Conservation (phyloP, 73 alveolate genomes). For the Paramecium pentaurelia region DNA sequence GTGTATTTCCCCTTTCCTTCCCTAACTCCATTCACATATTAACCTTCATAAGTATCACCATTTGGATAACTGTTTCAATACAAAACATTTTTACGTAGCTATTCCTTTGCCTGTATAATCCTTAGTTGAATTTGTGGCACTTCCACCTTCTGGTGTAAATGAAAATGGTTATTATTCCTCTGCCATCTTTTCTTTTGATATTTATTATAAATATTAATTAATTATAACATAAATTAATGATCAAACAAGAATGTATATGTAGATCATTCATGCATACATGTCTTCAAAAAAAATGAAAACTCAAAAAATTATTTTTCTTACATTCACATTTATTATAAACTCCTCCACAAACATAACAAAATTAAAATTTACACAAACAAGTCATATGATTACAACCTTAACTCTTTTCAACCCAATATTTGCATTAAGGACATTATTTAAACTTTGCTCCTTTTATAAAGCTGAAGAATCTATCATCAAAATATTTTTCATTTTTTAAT, state of each 20-base stretch:
- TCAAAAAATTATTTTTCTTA: too few relatives aligned
- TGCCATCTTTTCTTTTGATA: background rate
- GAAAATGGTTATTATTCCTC: constrained; percentile 42
- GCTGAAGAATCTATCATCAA: constrained; percentile 38
- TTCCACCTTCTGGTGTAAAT: constrained; percentile 61
- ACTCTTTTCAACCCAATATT: constrained; percentile 64
- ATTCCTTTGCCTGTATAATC: constrained; percentile 82
- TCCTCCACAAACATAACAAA: constrained; percentile 75
- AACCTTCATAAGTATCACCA: constrained; percentile 88
- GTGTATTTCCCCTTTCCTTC: constrained; percentile 67
- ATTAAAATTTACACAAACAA: constrained; percentile 68
- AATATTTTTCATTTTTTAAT: background rate
- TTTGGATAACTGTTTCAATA: constrained; percentile 66
- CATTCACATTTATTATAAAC: constrained; percentile 57
- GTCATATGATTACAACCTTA: constrained; percentile 69
- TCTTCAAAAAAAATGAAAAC: background rate
- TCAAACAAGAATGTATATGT: too few relatives aligned
- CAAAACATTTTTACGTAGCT: constrained; percentile 52
- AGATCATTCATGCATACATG: background rate
- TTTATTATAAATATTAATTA: background rate
- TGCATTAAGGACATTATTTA: constrained; percentile 58
- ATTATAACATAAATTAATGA: background rate
- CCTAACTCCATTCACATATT: constrained; percentile 74
- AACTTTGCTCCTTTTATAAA: constrained; percentile 62
- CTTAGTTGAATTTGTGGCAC: constrained; percentile 67